Evolutionary conservation across 2,329 filamentous ascomycete genomes (phyloP).

Genomic region (Parafenestella ontariensis): DNA sequence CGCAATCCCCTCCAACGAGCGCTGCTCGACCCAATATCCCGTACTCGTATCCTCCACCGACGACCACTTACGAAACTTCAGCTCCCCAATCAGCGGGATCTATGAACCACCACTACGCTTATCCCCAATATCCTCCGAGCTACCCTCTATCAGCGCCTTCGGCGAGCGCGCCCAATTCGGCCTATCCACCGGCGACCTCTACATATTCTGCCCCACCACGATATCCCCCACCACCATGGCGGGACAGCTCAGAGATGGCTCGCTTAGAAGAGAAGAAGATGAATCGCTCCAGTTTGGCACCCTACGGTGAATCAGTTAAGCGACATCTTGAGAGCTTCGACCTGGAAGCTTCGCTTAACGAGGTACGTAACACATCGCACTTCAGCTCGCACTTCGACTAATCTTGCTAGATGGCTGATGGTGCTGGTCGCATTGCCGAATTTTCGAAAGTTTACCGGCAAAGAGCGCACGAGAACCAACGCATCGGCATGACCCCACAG

Average conservation of each 20-base stretch:
- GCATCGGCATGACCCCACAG: conserved; percentile 55
- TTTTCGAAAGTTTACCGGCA: conserved; percentile 60
- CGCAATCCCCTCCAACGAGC: conserved; percentile 42
- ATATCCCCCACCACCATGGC: conserved; percentile 47
- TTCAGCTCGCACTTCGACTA: conserved; percentile 6
- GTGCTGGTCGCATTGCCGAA: conserved; percentile 53
- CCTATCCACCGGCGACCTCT: conserved; percentile 51
- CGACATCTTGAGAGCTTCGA: conserved; percentile 69
- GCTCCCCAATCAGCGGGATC: conserved; percentile 45
- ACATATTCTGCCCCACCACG: conserved; percentile 51
- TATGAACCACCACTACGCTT: conserved; percentile 51
- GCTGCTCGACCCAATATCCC: conserved; percentile 30
- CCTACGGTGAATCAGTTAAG: conserved; percentile 62
- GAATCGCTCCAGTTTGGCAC: conserved; percentile 39
- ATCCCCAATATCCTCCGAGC: conserved; percentile 50
- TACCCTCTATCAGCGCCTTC: conserved; percentile 51
- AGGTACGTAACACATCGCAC: conserved; percentile 45
- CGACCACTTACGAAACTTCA: conserved; percentile 47
- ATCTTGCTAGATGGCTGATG: conserved; percentile 52
- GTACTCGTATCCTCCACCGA: conserved; percentile 42
- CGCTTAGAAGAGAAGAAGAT: conserved; percentile 48
- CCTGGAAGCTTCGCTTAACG: conserved; percentile 60
- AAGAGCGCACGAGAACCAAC: conserved; percentile 59
- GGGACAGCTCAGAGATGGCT: conserved; percentile 42
- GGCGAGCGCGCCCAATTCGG: conserved; percentile 43